Conservation (phyloP, 257 asterid genomes). For the Jasminum sambac region DNA sequence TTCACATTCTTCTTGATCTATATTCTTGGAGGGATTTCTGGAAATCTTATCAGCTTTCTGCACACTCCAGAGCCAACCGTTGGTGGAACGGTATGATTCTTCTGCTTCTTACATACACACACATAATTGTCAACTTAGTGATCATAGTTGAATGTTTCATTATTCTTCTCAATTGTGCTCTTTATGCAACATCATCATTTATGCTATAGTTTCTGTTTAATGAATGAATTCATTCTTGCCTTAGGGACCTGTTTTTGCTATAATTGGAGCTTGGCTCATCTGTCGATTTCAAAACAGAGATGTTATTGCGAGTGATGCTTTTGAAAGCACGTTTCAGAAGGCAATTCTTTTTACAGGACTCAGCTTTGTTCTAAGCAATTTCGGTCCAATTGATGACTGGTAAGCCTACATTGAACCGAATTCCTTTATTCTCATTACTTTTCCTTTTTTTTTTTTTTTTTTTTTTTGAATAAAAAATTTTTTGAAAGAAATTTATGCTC, state of each 20-base stretch:
- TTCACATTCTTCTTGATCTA: conserved; percentile 67
- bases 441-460: too few relatives aligned
- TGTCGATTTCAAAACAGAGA: conserved; percentile 65
- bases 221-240: neutral
- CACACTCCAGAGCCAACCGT: conserved; percentile 78
- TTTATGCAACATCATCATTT: neutral
- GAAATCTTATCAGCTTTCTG: conserved; percentile 71
- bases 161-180: neutral
- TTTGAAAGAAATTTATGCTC: too few relatives aligned
- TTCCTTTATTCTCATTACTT: too few relatives aligned
- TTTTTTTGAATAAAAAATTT: too few relatives aligned
- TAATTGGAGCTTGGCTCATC: conserved; percentile 81
- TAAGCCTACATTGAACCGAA: conserved; percentile 23
- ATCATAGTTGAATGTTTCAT: too few relatives aligned
- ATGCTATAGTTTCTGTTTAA: neutral
- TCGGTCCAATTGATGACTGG: conserved; percentile 84
- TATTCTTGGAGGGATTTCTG: conserved; percentile 80
- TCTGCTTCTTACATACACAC: conserved; percentile 15
- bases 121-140: neutral
- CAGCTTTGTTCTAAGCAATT: conserved; percentile 59
- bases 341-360: conserved; percentile 58
- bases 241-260: conserved; percentile 78
- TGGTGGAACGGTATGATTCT: conserved; percentile 76
- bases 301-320: conserved; percentile 37
- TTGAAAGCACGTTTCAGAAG: conserved; percentile 48